Base-by-base conservation (phyloP, 139 green algal species). In the Micractinium conductrix region DNA sequence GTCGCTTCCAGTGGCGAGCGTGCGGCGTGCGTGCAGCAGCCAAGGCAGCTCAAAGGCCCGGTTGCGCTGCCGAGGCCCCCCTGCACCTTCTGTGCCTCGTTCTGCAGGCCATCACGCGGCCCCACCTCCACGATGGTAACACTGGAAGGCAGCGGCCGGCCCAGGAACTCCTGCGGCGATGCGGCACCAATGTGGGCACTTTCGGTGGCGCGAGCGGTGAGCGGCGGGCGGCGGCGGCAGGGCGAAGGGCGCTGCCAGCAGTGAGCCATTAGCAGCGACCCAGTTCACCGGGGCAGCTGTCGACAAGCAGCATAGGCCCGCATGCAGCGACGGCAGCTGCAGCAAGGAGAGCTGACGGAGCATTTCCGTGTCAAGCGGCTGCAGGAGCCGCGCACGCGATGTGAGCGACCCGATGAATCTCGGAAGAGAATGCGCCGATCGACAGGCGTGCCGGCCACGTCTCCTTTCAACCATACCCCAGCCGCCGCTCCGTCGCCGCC, bases 21-120 rank as follows among this genome's bases (percentile, higher is more conserved):
- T n/a, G n/a, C n/a, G n/a, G n/a, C n/a, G n/a, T n/a, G n/a, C n/a
- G n/a, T n/a, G n/a, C n/a, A n/a, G n/a, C n/a, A n/a, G n/a, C n/a
- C n/a, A n/a, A n/a, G n/a, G n/a, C n/a, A n/a, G n/a, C n/a, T n/a
- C n/a, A n/a, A n/a, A n/a, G n/a, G n/a, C n/a, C n/a, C n/a, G n/a
- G n/a, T n/a, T n/a, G n/a, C n/a, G n/a, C n/a, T n/a, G n/a, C n/a
- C n/a, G n/a, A n/a, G n/a, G n/a, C n/a, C n/a, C n/a, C n/a, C n/a
- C n/a, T n/a, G n/a, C 73, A 93, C 83, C 76, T 73, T 58, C 22
- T 76, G 45, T 2, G 72, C 33, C 87, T 98, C 96, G 73, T 98
- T 98, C 81, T 98, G 96, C 45, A 98, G 91, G 21, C 96, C 96
- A 72, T 98, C 96, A 0, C 95, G 83, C 0, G 95, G 94, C 1